A percentile compares a stretch with the other conserved stretches of the same genome.
Conservation (phyloP, 73 alveolate genomes). For the Tetrahymena thermophila region DNA sequence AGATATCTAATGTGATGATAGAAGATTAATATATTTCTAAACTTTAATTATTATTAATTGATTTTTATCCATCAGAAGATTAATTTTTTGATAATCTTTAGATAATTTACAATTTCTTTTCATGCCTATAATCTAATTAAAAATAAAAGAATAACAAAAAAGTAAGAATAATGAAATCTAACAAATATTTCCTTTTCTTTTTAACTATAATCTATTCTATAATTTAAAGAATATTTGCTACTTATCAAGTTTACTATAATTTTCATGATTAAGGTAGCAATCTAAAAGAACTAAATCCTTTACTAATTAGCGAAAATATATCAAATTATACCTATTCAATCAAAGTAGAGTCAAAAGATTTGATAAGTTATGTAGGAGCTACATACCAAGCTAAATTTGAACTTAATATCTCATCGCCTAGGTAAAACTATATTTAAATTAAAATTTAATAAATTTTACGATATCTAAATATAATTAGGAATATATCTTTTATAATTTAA, state of each 20-base stretch:
- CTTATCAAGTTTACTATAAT: background rate
- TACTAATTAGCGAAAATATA: too few species aligned
- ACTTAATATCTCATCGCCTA: background rate
- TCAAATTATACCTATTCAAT: background rate
- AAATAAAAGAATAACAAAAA: background rate
- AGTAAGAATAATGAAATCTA: background rate
- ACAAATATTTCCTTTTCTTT: background rate
- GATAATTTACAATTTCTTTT: too few species aligned
- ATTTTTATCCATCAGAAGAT: too few species aligned
- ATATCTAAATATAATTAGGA: too few species aligned
- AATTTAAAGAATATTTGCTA: background rate
- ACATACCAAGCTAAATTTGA: background rate
- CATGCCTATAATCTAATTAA: too few species aligned
- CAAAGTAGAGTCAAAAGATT: background rate
- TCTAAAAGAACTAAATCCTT: background rate
- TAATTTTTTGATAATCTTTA: too few species aligned
- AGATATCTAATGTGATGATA: too few species aligned
- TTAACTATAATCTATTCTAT: background rate
- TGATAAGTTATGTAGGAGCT: background rate
- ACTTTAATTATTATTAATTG: too few species aligned
- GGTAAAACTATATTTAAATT: background rate
- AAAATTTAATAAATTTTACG: too few species aligned
- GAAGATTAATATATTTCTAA: too few species aligned
- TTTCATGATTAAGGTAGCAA: background rate
- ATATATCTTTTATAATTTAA: too few species aligned